Evolutionary conservation across 805 yeast genomes (phyloP).

Genomic region (Candida germanica): DNA sequence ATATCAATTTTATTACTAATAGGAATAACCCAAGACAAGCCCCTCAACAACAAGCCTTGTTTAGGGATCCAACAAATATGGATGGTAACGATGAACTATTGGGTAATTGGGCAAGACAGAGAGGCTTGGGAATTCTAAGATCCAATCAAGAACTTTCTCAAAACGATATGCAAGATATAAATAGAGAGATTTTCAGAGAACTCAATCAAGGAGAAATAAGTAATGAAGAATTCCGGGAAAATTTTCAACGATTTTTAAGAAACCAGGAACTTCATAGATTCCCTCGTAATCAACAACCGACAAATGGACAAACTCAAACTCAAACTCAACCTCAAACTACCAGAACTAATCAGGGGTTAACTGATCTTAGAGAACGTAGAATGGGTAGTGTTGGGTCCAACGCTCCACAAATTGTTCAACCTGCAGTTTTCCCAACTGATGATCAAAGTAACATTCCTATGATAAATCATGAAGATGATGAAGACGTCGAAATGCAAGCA

Average conservation of each 20-base stretch:
- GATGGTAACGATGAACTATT: constrained; percentile 16
- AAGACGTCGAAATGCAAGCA: constrained; percentile 32
- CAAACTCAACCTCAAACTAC: neutral
- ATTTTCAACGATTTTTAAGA: constrained; percentile 27
- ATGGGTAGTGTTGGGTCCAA: constrained; percentile 12
- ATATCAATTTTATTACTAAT: neutral
- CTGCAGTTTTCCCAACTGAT: constrained; percentile 37
- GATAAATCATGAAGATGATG: constrained; percentile 21
- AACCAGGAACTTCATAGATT: constrained; percentile 26
- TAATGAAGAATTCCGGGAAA: constrained; percentile 33
- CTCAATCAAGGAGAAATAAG: constrained; percentile 27
- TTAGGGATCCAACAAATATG: neutral
- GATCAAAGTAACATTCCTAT: constrained; percentile 18
- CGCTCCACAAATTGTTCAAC: constrained; percentile 42
- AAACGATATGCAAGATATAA: constrained; percentile 24
- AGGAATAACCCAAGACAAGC: neutral
- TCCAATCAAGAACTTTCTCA: constrained; percentile 12
- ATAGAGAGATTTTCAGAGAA: constrained; percentile 31
- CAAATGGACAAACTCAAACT: too few relatives aligned
- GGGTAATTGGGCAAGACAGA: constrained; percentile 25
- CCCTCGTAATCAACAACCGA: too few relatives aligned
- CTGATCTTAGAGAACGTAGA: neutral
- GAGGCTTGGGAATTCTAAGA: constrained; percentile 27
- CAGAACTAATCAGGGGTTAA: neutral
- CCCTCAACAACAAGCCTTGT: neutral